phyloP scores from a whole-genome alignment of 225 moss, liverwort and hornwort species.

The Marchantia polymorpha region DNA sequence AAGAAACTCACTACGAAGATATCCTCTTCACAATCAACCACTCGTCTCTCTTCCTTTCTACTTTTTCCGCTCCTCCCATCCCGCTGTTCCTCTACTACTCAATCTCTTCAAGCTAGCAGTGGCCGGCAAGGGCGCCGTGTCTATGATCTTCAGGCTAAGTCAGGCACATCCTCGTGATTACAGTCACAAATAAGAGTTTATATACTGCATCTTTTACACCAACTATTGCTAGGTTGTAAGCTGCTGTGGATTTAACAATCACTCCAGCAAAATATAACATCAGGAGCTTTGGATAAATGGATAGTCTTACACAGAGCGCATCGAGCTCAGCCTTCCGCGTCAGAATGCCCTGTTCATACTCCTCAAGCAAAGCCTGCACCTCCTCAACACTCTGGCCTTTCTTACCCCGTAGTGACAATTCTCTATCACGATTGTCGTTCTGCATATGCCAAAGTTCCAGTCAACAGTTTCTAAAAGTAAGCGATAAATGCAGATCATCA shows the following conservation, averaged over 20 bases:
- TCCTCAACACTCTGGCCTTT: slow-evolving; percentile 83
- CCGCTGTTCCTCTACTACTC: too few species aligned
- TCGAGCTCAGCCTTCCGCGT: slow-evolving; percentile 39
- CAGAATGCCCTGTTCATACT: slow-evolving; percentile 56
- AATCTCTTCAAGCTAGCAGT: too few species aligned
- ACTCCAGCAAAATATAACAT: not conserved
- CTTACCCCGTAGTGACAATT: slow-evolving; percentile 62
- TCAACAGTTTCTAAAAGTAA: not conserved
- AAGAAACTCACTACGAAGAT: too few species aligned
- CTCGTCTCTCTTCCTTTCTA: too few species aligned
- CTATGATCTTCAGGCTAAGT: too few species aligned
- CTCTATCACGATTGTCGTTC: slow-evolving; percentile 55
- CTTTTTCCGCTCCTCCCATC: too few species aligned
- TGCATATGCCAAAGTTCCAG: not conserved
- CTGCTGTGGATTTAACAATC: not conserved
- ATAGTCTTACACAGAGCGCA: slow-evolving; percentile 27
- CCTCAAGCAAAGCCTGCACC: slow-evolving; percentile 58
- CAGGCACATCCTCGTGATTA: too few species aligned
- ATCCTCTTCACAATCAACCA: too few species aligned
- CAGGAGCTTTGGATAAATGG: not conserved
- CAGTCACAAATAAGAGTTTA: too few species aligned
- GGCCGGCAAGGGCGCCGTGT: too few species aligned
- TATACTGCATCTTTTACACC: too few species aligned
- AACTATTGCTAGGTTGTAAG: not conserved
- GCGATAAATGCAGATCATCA: not conserved